Conservation (phyloP, 768 basidiomycete species). For the Amylocystis lapponica region DNA sequence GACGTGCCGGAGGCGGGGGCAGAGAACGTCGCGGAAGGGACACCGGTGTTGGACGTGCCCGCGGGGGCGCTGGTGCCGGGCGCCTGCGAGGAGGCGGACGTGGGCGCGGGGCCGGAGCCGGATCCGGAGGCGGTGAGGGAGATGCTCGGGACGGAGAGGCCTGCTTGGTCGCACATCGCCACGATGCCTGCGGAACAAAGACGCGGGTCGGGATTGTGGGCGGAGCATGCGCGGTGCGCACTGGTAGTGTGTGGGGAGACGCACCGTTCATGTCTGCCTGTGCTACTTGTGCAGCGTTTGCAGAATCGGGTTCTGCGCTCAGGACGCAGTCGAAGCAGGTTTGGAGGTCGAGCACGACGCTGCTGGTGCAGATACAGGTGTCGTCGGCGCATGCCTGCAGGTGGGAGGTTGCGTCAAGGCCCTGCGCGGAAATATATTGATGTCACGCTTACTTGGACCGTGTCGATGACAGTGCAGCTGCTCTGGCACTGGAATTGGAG, state of each 20-base stretch:
- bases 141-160: background rate
- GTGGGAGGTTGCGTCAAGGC: background rate
- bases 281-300: background rate
- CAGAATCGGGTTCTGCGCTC: conserved; percentile 3
- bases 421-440: background rate
- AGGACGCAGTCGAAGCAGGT: conserved; percentile 13
- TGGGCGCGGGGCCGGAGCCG: too few species aligned
- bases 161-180: background rate
- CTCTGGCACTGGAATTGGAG: conserved; percentile 6
- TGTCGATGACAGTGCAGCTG: conserved; percentile 4
- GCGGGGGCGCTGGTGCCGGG: too few species aligned
- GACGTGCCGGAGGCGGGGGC: too few species aligned
- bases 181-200: conserved; percentile 1
- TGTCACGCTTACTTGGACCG: conserved; percentile 1
- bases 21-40: too few species aligned
- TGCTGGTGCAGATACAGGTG: conserved; percentile 10
- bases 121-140: background rate
- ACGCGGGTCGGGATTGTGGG: background rate
- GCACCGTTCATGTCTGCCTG: conserved; percentile 7
- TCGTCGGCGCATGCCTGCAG: conserved; percentile 4
- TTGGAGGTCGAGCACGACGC: conserved; percentile 2
- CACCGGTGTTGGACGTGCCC: too few species aligned
- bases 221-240: background rate
- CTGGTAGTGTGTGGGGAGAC: background rate
- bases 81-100: too few species aligned